phyloP scores from a whole-genome alignment of 2,329 filamentous ascomycete genomes.

The Dothistroma septosporum region DNA sequence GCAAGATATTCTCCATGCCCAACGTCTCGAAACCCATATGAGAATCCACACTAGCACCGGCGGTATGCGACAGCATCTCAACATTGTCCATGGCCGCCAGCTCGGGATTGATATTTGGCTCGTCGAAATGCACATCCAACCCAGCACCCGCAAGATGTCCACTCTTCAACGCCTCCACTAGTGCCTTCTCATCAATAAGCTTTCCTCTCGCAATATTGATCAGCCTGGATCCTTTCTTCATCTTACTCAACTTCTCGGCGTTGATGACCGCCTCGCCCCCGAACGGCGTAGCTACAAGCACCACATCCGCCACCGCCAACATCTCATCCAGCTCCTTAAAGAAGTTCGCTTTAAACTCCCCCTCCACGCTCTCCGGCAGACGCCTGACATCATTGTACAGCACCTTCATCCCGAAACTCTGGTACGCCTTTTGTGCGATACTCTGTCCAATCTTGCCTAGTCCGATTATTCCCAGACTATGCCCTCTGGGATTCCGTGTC shows the following conservation, averaged over 20 bases:
- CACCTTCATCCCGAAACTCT: constrained; percentile 64
- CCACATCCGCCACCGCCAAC: constrained; percentile 53
- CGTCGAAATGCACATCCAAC: constrained; percentile 61
- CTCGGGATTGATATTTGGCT: constrained; percentile 53
- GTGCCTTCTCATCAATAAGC: constrained; percentile 61
- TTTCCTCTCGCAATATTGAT: constrained; percentile 64
- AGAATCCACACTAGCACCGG: constrained; percentile 38
- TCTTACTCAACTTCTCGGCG: constrained; percentile 43
- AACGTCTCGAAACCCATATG: constrained; percentile 42
- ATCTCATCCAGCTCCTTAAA: constrained; percentile 52
- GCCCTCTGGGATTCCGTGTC: constrained; percentile 41
- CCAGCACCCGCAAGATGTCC: constrained; percentile 52
- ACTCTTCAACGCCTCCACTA: constrained; percentile 55
- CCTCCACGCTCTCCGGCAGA: constrained; percentile 45
- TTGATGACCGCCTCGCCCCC: constrained; percentile 50
- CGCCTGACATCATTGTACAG: constrained; percentile 58
- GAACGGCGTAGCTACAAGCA: constrained; percentile 59
- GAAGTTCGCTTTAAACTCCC: constrained; percentile 50
- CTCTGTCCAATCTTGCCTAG: constrained; percentile 52
- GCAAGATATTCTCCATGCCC: constrained; percentile 40
- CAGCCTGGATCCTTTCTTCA: constrained; percentile 55
- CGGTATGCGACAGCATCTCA: constrained; percentile 39
- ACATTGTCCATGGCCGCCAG: constrained; percentile 48
- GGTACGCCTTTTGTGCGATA: constrained; percentile 56
- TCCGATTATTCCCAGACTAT: constrained; percentile 63